Conservation (phyloP, 2,329 filamentous ascomycete species). For the Penicillium brasilianum region DNA sequence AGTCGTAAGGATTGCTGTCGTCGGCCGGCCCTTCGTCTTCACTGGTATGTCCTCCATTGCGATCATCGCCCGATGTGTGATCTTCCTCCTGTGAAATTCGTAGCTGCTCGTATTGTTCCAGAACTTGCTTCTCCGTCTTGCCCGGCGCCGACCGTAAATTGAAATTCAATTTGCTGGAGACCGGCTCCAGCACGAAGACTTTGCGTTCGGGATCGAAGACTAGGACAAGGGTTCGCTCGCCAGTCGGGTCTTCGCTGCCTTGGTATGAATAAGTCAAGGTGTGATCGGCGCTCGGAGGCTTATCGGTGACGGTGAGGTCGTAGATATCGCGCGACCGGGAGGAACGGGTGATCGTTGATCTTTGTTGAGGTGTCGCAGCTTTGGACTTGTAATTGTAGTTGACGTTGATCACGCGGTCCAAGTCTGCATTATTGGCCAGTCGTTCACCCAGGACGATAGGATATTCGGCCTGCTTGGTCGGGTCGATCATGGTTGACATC, state of each 20-base stretch:
- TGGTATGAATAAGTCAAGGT: conserved; percentile 47
- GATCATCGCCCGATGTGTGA: conserved; percentile 41
- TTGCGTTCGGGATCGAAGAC: conserved; percentile 77
- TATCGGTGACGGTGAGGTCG: conserved; percentile 50
- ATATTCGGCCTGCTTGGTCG: conserved; percentile 53
- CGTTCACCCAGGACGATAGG: conserved; percentile 52
- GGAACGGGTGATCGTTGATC: conserved; percentile 43
- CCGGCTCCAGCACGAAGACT: conserved; percentile 78
- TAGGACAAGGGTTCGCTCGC: conserved; percentile 55
- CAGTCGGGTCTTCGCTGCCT: conserved; percentile 47
- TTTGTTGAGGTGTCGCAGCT: conserved; percentile 45
- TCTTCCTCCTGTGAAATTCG: conserved; percentile 48
- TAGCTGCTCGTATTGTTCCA: conserved; percentile 71
- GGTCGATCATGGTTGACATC: conserved; percentile 46
- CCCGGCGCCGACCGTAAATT: conserved; percentile 75
- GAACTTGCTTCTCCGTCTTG: conserved; percentile 68
- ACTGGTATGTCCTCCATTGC: conserved; percentile 34
- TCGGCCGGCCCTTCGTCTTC: conserved; percentile 52
- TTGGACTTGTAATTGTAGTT: conserved; percentile 55
- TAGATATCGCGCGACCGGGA: conserved; percentile 44
- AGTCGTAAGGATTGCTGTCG: conserved; percentile 55
- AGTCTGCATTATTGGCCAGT: conserved; percentile 38
- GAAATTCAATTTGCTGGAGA: conserved; percentile 85
- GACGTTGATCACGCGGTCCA: conserved; percentile 45
- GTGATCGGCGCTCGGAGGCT: conserved; percentile 46